phyloP scores from a whole-genome alignment of 192 early-diverging fungal species.

The Podila horticola region DNA sequence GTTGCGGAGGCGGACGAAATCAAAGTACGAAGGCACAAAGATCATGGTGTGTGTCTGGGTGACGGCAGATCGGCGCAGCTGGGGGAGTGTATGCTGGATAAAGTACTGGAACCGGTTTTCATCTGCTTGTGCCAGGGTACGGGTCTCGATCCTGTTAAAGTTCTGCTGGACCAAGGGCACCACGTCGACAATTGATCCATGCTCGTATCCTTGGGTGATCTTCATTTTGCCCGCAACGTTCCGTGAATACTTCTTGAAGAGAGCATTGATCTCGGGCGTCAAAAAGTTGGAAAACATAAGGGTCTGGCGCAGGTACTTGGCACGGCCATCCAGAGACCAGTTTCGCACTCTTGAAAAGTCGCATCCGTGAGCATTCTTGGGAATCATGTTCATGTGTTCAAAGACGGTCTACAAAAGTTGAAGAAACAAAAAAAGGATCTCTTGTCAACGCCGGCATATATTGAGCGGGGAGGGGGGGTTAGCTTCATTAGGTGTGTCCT shows the following conservation, averaged over 20 bases:
- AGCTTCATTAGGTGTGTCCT: background rate
- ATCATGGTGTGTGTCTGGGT: slow-evolving; percentile 76
- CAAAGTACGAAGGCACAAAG: slow-evolving; percentile 95
- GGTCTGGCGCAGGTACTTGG: slow-evolving; percentile 90
- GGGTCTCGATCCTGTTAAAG: slow-evolving; percentile 78
- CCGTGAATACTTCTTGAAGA: slow-evolving; percentile 76
- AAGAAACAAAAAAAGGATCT: slow-evolving; percentile 11
- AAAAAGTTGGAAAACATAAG: slow-evolving; percentile 83
- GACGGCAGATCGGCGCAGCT: slow-evolving; percentile 61
- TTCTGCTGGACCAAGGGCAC: slow-evolving; percentile 81
- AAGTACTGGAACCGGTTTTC: slow-evolving; percentile 91
- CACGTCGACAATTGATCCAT: slow-evolving; percentile 84
- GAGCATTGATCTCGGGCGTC: slow-evolving; percentile 91
- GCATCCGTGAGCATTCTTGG: slow-evolving; percentile 91
- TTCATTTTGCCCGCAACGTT: slow-evolving; percentile 81
- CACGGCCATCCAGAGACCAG: slow-evolving; percentile 88
- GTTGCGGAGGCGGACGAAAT: slow-evolving; percentile 95
- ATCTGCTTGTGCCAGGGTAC: slow-evolving; percentile 67
- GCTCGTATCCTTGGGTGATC: slow-evolving; percentile 64
- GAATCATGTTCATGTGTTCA: slow-evolving; percentile 85
- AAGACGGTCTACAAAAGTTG: slow-evolving; percentile 73
- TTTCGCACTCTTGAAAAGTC: slow-evolving; percentile 93
- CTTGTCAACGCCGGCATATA: background rate
- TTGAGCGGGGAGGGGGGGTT: too few species aligned
- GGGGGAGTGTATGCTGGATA: slow-evolving; percentile 68